Base-by-base conservation (phyloP, 805 yeast species). In the Starmerella cellae region DNA sequence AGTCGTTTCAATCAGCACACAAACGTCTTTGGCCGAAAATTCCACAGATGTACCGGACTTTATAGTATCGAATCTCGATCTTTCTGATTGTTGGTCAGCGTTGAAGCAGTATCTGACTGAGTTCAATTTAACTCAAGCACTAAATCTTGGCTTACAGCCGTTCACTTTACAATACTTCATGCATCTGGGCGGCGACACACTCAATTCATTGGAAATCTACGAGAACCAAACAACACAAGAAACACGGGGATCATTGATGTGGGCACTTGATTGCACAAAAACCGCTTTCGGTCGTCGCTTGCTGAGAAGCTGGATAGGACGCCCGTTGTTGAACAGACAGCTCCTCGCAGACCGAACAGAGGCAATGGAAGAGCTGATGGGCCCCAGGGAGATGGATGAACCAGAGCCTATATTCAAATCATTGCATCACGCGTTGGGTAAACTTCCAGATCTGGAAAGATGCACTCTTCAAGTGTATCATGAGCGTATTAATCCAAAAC, bases 261-360 rank as follows among this genome's bases (percentile, higher is more conserved):
- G 93, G 85, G 64, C 83, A 2, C 52, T 91, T 46, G 81, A 88
- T 56, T 85, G 80, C 50, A 82, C 97, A 0, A 62, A 74, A 27
- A 82, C 97, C 0, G 66, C 70, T 23, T 79, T 79, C 59, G 98
- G 98, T 0, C 70, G 67, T 35, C 61, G 95, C 41, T 52, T 74
- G 45, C 58, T 91, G 13, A 66, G 68, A 23, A 64, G 70, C 30
- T 91, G 98, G 98, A 61, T 87, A 0, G 66, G 75, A 1, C 66
- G 69, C 46, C 98, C 98, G 1, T 65, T 87, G 19, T 60, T 73
- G 0, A 67, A 75, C 34, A 62, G 66, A 24, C 66, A 61, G 1
- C 61, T 62, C 8, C 79, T 91, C 2, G 67, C 70, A 42, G 66
- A 67, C n/a, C 67, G 98, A 21, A 61, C 71, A 0, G 71, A 71